These are phyloP conservation scores for Lycium ferocissimum DNA, from an alignment of 257 asterid genomes.

Conservation along the genomic window DNA sequence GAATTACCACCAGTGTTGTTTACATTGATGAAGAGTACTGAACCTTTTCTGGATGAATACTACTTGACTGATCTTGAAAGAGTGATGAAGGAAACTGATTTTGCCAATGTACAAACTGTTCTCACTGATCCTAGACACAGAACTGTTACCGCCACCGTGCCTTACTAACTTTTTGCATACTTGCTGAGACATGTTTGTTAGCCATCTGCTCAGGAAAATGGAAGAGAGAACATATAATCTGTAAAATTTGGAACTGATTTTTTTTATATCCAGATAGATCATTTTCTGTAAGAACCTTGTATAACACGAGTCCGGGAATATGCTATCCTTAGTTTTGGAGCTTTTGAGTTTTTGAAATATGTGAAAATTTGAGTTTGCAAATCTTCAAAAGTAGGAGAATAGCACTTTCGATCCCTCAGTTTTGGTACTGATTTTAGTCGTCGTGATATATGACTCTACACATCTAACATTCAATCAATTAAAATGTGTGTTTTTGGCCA, in stretches of 20 bases:
- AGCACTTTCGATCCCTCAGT: too few species aligned
- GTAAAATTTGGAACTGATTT: background rate
- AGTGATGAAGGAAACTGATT: conserved; percentile 60
- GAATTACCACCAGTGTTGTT: conserved; percentile 87
- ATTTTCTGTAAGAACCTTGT: background rate
- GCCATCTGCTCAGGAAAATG: background rate
- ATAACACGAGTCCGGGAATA: too few species aligned
- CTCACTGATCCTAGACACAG: conserved; percentile 91
- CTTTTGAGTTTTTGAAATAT: too few species aligned
- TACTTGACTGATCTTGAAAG: conserved; percentile 83
- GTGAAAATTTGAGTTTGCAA: too few species aligned
- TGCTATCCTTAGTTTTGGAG: too few species aligned
- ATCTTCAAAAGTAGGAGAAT: too few species aligned
- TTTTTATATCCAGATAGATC: background rate
- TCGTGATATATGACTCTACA: too few species aligned
- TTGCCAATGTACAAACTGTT: conserved; percentile 57
- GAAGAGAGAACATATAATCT: background rate
- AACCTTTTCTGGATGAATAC: conserved; percentile 89
- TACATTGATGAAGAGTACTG: conserved; percentile 95
- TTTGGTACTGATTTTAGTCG: too few species aligned
- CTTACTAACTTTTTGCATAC: conserved; percentile 40
- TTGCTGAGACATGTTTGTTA: background rate
- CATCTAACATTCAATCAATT: too few species aligned
- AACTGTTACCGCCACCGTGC: conserved; percentile 84
- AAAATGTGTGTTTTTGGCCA: too few species aligned